Percentiles rank a stretch among this genome's conserved stretches.
Conservation (phyloP, 140 eudicot genomes). For the Erigeron philadelphicus region DNA sequence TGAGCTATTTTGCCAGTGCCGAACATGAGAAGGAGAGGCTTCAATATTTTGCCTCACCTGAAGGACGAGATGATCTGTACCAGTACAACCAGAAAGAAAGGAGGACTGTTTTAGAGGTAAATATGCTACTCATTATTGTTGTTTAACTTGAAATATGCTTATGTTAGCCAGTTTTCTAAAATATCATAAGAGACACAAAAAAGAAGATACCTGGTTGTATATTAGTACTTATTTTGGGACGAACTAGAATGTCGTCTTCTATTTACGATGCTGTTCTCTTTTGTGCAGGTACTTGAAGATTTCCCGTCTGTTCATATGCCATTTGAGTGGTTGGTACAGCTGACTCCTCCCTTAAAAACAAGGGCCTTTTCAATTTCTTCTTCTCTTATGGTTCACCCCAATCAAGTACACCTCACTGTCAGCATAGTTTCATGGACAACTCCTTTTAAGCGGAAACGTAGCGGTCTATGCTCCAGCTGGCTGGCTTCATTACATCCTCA, state of each 20-base stretch:
- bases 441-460: constrained; percentile 78
- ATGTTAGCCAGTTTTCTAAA: not conserved
- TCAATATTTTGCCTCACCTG: constrained; percentile 83
- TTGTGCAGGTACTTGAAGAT: constrained; percentile 75
- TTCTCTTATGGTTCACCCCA: constrained; percentile 68
- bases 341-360: constrained; percentile 71
- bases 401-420: constrained; percentile 85
- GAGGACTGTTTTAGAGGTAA: constrained; percentile 83
- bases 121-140: not conserved
- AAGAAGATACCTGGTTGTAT: not conserved
- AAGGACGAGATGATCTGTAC: constrained; percentile 92
- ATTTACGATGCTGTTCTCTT: not conserved
- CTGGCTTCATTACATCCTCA: constrained; percentile 72
- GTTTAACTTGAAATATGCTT: not conserved
- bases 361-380: constrained; percentile 89
- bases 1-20: constrained; percentile 78
- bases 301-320: constrained; percentile 92
- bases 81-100: constrained; percentile 87
- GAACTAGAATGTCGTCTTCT: not conserved
- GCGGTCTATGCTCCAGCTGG: constrained; percentile 90
- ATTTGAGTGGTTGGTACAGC: constrained; percentile 89
- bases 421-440: constrained; percentile 84
- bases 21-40: constrained; percentile 94
- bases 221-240: not conserved
- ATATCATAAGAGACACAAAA: too few relatives aligned